Base-by-base conservation (phyloP, 345 rosid species). In the Nephelium lappaceum region DNA sequence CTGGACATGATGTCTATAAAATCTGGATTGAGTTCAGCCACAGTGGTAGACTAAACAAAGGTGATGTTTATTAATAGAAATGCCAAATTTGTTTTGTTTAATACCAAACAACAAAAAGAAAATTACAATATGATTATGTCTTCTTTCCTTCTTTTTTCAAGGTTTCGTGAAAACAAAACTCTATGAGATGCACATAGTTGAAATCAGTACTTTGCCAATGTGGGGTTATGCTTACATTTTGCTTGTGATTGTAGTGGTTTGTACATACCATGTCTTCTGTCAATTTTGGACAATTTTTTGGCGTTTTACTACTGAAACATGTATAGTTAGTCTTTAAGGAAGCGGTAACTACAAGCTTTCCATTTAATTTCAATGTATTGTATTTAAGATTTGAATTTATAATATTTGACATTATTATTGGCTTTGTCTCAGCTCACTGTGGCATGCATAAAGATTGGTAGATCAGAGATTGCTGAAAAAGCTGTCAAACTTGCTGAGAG, bases 371-470 rank as follows among this genome's bases (percentile, higher is more conserved):
- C 23, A 8, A n/a, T 2, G 41, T 27, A 0, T 23, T 41, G 12
- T 3, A 9, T 23, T 6, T 8, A 0, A 11, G 9, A 55, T 31
- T 53, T 10, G 21, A 73, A 14, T 38, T 27, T 19, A 8, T 62
- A 6, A 25, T 18, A 66, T 53, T 53, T 80, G 71, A 77, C 74
- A 67, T 66, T 49, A 45, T n/a, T 23, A 12, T 9, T 72, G 24
- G 23, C 53, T 21, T 57, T 81, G 45, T 70, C 80, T 14, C 89
- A 95, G 98, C 87, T 95, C 51, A 90, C 95, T 6, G 92, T 89
- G 72, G 98, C 98, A 45, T 88, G 92, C 86, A 89, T 93, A 85
- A 93, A 92, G 91, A 93, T 92, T 94, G 89, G 89, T 68, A 88
- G 98, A 77, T 91, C 90, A 58, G 95, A 93, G 84, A 90, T 93